Base-by-base conservation (phyloP, 441 rosid genomes). In the Euphorbia corollata region DNA sequence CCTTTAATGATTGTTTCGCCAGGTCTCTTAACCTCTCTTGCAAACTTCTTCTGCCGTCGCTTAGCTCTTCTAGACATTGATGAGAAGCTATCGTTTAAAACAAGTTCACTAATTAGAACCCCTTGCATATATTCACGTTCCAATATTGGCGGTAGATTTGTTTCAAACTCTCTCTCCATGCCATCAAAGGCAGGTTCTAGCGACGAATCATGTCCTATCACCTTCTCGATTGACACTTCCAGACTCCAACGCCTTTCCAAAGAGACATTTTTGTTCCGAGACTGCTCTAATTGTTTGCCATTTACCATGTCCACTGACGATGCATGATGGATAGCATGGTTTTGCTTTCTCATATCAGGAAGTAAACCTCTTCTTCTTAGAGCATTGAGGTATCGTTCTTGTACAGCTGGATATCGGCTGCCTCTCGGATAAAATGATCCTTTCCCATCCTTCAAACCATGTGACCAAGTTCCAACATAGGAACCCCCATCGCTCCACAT, bases 91-190 rank as follows among this genome's bases (percentile, higher is more conserved):
- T 82, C 77, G 72, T 87, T 77, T 36, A 91, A 78, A 68, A 94
- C 99, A 70, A 89, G 78, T 75, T 94, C 97, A 73, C 85, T 91
- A 32, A 94, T 94, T 67, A 91, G 79, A 73, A 94, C 97, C 66
- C 98, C 99, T 80, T 94, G 99, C 94, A 89, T 87, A 74, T 94
- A 94, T 71, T 94, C 98, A 61, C 98, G 82, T 72, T 94, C 98
- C 84, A 94, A 79, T 63, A 85, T 86, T 22, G 99, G 86, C 4
- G 76, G 88, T 71, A 77, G 57, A 65, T 79, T 81, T 43, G 71
- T 60, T 63, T 79, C 79, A 60, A 22, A 55, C 68, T 75, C 83
- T 58, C 68, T 79, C 65, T 81, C 84, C 62, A 67, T 66, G 23
- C 82, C 78, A 60, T 81, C 89, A 41, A 70, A 71, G 62, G 68